Conservation (phyloP, 306 rosid species). For the Cotoneaster glaucophyllus region DNA sequence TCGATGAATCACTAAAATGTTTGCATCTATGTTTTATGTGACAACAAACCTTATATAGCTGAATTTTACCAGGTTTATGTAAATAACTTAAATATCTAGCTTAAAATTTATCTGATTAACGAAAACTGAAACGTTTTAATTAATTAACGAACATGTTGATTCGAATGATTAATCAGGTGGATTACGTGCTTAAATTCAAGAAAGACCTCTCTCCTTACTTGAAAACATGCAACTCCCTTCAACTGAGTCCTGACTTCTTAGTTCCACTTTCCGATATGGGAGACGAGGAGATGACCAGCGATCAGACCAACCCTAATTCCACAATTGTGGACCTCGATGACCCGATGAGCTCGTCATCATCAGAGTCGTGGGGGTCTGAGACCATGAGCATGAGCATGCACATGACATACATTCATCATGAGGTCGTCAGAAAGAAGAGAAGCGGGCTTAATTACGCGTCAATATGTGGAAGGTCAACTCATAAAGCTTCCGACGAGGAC, state of each 20-base stretch:
- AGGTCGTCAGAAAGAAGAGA: slow-evolving; percentile 72
- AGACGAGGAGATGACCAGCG: slow-evolving; percentile 62
- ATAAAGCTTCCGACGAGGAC: slow-evolving; percentile 57
- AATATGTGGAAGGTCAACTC: slow-evolving; percentile 45
- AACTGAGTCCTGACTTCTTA: slow-evolving; percentile 69
- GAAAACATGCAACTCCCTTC: slow-evolving; percentile 58
- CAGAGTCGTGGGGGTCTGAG: slow-evolving; percentile 71
- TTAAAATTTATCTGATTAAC: too few species aligned
- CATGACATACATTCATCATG: slow-evolving; percentile 37
- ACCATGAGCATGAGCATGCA: slow-evolving; percentile 29
- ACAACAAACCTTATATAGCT: not conserved
- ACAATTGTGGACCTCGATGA: slow-evolving; percentile 70
- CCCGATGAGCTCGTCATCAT: slow-evolving; percentile 61
- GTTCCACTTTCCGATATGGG: slow-evolving; percentile 74
- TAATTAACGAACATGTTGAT: not conserved
- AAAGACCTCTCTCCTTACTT: slow-evolving; percentile 66
- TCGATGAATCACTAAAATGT: not conserved
- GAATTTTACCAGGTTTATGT: not conserved
- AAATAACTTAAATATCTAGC: too few species aligned
- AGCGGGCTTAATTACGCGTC: slow-evolving; percentile 51
- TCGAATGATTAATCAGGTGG: slow-evolving; percentile 46
- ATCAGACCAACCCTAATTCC: slow-evolving; percentile 48
- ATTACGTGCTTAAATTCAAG: slow-evolving; percentile 64
- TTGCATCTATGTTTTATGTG: not conserved
- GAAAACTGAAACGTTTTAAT: not conserved